These are phyloP conservation scores for Rhizopus microsporus DNA, from an alignment of 371 early-diverging fungal genomes.

Conservation along the genomic window DNA sequence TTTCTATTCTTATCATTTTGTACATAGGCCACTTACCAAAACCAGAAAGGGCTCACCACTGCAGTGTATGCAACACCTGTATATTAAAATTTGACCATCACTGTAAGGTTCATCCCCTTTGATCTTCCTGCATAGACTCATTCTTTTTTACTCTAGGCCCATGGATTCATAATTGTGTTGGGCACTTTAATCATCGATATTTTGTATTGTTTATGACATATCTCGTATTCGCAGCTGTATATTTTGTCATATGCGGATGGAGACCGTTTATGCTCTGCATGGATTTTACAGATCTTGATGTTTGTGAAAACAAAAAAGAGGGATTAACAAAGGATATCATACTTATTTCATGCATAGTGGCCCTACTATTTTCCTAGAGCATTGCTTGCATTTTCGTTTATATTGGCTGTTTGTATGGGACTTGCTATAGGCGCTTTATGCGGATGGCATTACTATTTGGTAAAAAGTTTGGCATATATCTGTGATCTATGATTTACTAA, in stretches of 20 bases:
- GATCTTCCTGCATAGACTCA: slow-evolving; percentile 12
- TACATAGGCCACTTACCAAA: slow-evolving; percentile 66
- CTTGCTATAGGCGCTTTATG: slow-evolving; percentile 58
- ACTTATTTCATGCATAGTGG: slow-evolving; percentile 42
- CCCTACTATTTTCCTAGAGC: slow-evolving; percentile 62
- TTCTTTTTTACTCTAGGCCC: slow-evolving; percentile 35
- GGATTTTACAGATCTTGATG: slow-evolving; percentile 46
- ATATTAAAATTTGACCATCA: slow-evolving; percentile 75
- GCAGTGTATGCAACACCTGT: slow-evolving; percentile 85
- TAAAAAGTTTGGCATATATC: slow-evolving; percentile 13
- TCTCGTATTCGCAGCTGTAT: slow-evolving; percentile 58
- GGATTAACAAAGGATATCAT: too few species aligned
- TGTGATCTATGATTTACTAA: not conserved
- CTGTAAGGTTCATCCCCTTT: slow-evolving; percentile 41
- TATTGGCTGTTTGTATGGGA: slow-evolving; percentile 64
- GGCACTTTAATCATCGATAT: slow-evolving; percentile 81
- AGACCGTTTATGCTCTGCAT: slow-evolving; percentile 57
- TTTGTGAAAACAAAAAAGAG: slow-evolving; percentile 22
- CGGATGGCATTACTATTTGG: slow-evolving; percentile 65
- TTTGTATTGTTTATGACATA: slow-evolving; percentile 80
- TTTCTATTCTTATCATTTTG: not conserved
- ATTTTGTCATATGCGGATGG: slow-evolving; percentile 65
- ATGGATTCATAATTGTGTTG: slow-evolving; percentile 86
- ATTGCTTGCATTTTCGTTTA: slow-evolving; percentile 55
- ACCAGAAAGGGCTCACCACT: slow-evolving; percentile 93